Evolutionary conservation across 257 asterid species (phyloP), one percentile per base, ranked within the genome.

Genomic region (Galeopsis tetrahit): DNA sequence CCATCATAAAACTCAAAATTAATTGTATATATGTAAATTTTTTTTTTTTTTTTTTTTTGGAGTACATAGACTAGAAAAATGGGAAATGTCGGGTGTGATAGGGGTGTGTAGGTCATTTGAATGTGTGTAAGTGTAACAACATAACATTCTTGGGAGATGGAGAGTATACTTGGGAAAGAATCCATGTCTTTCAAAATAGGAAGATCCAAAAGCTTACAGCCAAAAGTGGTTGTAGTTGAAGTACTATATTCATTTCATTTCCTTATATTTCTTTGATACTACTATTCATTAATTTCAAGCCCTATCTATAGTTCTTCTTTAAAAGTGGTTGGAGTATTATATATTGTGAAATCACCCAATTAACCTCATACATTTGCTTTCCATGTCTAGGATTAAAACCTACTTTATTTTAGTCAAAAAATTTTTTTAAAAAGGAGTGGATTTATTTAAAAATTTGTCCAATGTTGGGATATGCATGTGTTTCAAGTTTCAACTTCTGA

Each of bases 131-230:
- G n/a, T n/a, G n/a, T n/a, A n/a, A n/a, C n/a, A 9, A 81, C 28
- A 64, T 10, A 2, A 69, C 66, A 73, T 73, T 73, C 74, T 80
- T 52, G 57, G 70, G 70, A 69, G 76, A 72, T 58, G 73, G 68
- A 62, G 63, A 68, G 74, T 60, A 69, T 58, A 75, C 77, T 55
- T 77, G n/a, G 66, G 63, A 74, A 73, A 77, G 82, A 73, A 73
- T 77, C 82, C 60, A 77, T 77, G 85, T 74, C 76, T 64, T 64
- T 65, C 63, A 55, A 65, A 70, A 21, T 70, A 43, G 58, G 6
- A 66, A 59, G 58, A 70, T 77, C 74, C 85, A 72, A 78, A 51
- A 51, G 80, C 82, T 74, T 74, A 61, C 64, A 35, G 61, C 78
- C 80, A 81, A 77, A 74, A 74, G 85, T 77, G 35, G 82, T 74